Conservation (phyloP, 2,329 filamentous ascomycete genomes). For the Cladosporium halotolerans region DNA sequence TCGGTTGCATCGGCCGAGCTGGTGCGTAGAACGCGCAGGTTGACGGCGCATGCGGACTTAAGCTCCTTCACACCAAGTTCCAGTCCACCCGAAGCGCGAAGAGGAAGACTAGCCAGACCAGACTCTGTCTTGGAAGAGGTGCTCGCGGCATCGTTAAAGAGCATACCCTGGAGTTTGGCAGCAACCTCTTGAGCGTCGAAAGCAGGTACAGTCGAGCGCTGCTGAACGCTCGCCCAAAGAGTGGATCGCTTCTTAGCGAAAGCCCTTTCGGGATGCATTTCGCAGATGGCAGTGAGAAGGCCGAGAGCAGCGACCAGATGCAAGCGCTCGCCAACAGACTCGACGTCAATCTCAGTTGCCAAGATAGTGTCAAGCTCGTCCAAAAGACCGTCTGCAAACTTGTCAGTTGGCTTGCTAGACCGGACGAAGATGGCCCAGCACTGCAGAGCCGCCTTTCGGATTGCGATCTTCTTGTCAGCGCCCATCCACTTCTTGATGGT, state of each 20-base stretch:
- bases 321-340: slow-evolving; percentile 59
- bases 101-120: slow-evolving; percentile 51
- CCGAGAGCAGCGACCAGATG: slow-evolving; percentile 68
- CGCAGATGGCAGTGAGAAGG: slow-evolving; percentile 60
- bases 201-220: slow-evolving; percentile 60
- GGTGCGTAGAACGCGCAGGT: slow-evolving; percentile 55
- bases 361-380: slow-evolving; percentile 46
- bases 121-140: slow-evolving; percentile 46
- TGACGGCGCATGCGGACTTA: slow-evolving; percentile 50
- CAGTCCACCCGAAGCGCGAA: slow-evolving; percentile 67
- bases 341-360: slow-evolving; percentile 44
- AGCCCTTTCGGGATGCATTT: slow-evolving; percentile 57
- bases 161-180: slow-evolving; percentile 66
- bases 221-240: slow-evolving; percentile 67
- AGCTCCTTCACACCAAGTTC: slow-evolving; percentile 60
- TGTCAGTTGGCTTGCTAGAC: slow-evolving; percentile 54
- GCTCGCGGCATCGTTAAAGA: slow-evolving; percentile 71
- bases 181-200: slow-evolving; percentile 70
- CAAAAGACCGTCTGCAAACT: slow-evolving; percentile 59
- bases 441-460: slow-evolving; percentile 69
- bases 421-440: slow-evolving; percentile 81
- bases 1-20: slow-evolving; percentile 55
- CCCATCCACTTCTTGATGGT: slow-evolving; percentile 66
- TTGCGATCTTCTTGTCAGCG: slow-evolving; percentile 63
- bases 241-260: slow-evolving; percentile 54